phyloP scores from a whole-genome alignment of 1,284 basidiomycete species.

The Coriolopsis trogii region DNA sequence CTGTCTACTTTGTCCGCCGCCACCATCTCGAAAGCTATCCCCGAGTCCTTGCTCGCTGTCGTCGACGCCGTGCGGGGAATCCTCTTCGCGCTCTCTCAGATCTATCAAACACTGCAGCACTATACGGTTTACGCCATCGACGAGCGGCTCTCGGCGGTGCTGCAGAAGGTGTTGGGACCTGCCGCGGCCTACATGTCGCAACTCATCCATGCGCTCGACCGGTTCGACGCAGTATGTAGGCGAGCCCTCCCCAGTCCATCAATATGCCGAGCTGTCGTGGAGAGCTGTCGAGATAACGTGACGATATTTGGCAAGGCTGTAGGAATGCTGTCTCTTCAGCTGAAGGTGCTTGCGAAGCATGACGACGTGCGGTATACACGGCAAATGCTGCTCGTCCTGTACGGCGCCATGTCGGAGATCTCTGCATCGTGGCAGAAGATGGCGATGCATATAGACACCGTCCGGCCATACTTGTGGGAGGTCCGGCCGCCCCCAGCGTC shows the following conservation, averaged over 20 bases:
- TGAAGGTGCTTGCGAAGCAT: conserved; percentile 74
- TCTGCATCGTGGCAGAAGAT: conserved; percentile 85
- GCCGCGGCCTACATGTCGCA: conserved; percentile 83
- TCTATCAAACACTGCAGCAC: conserved; percentile 89
- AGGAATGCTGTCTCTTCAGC: conserved; percentile 80
- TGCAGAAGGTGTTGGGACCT: conserved; percentile 85
- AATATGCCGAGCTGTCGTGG: conserved; percentile 80
- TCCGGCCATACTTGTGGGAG: conserved; percentile 66
- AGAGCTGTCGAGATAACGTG: conserved; percentile 86
- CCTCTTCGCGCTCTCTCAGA: conserved; percentile 91
- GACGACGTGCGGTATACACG: conserved; percentile 90
- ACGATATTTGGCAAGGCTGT: conserved; percentile 88
- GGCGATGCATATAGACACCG: conserved; percentile 70
- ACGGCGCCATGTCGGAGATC: conserved; percentile 90
- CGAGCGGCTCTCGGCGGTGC: conserved; percentile 82
- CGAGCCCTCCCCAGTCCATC: conserved; percentile 69
- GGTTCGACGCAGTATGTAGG: conserved; percentile 86
- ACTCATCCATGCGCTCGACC: conserved; percentile 89
- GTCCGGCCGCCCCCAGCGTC: conserved; percentile 38
- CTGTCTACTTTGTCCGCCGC: conserved; percentile 77
- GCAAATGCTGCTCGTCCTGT: conserved; percentile 86
- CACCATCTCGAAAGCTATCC: conserved; percentile 71
- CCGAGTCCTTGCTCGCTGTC: conserved; percentile 72
- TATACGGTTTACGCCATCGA: conserved; percentile 88
- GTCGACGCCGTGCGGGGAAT: conserved; percentile 91